These are phyloP conservation scores for Colletotrichum chlorophyti DNA, from an alignment of 2,329 filamentous ascomycete genomes.

Conservation along the genomic window DNA sequence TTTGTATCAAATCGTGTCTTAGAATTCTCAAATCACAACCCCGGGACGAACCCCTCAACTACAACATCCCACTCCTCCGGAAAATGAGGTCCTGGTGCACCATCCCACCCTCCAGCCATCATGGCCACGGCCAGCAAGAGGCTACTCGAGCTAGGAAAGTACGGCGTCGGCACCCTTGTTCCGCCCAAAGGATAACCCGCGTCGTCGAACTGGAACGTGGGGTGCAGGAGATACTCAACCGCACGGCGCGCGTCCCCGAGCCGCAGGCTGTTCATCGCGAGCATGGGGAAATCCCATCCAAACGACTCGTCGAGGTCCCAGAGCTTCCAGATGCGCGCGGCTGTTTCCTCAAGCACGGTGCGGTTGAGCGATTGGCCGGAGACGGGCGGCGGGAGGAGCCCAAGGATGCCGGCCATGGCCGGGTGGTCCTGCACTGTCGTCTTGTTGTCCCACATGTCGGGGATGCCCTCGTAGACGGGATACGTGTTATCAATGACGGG, in stretches of 20 bases:
- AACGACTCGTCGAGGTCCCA: constrained; percentile 49
- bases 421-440: constrained; percentile 50
- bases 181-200: constrained; percentile 62
- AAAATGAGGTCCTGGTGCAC: constrained; percentile 51
- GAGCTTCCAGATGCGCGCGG: constrained; percentile 43
- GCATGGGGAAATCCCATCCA: constrained; percentile 53
- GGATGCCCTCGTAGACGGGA: constrained; percentile 57
- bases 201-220: constrained; percentile 61
- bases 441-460: constrained; percentile 48
- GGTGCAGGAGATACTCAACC: constrained; percentile 53
- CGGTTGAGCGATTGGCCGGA: constrained; percentile 43
- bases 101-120: constrained; percentile 65
- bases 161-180: constrained; percentile 60
- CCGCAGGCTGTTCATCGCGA: constrained; percentile 51
- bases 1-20: no score
- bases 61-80: constrained; percentile 54
- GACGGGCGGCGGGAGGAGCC: constrained; percentile 47
- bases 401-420: constrained; percentile 50
- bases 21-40: constrained; percentile 1
- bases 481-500: constrained; percentile 58
- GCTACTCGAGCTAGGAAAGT: constrained; percentile 58
- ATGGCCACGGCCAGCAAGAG: constrained; percentile 60
- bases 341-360: constrained; percentile 44
- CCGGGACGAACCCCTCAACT: constrained; percentile 52
- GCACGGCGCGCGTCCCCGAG: constrained; percentile 47